A percentile compares a stretch with the other conserved stretches of the same genome.
These are phyloP conservation scores for Alternaria conjuncta DNA, from an alignment of 2,329 filamentous ascomycete species.

Conservation along the genomic window DNA sequence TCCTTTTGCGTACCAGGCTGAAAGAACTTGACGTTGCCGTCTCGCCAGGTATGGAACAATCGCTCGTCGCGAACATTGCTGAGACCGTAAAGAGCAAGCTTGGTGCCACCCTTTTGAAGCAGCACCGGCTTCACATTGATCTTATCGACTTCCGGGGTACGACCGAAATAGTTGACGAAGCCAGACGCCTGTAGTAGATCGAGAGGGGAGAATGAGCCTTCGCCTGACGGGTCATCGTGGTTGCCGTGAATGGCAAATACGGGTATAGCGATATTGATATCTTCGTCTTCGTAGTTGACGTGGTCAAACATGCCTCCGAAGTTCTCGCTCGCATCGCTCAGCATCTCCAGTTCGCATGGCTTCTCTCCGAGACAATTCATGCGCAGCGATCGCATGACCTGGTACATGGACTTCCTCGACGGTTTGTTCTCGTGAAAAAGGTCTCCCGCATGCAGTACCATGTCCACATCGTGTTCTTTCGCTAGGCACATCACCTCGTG, in stretches of 20 bases:
- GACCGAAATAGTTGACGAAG: conserved; percentile 93
- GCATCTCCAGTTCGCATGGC: conserved; percentile 91
- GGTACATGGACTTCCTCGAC: conserved; percentile 92
- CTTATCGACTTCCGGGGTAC: conserved; percentile 89
- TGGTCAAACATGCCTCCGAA: conserved; percentile 88
- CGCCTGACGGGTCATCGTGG: conserved; percentile 96
- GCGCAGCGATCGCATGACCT: conserved; percentile 93
- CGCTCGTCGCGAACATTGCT: conserved; percentile 97
- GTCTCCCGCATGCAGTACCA: conserved; percentile 94
- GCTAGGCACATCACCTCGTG: conserved; percentile 94
- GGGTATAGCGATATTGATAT: conserved; percentile 96
- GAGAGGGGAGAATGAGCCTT: conserved; percentile 88
- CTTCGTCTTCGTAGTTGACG: conserved; percentile 96
- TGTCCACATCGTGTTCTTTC: conserved; percentile 88
- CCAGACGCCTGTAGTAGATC: conserved; percentile 91
- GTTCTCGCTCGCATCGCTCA: conserved; percentile 90
- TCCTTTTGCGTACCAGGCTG: conserved; percentile 77
- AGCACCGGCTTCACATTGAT: conserved; percentile 91
- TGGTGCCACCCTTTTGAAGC: conserved; percentile 90
- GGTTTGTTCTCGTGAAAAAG: conserved; percentile 99
- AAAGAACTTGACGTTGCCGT: conserved; percentile 93
- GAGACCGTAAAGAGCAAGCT: conserved; percentile 89
- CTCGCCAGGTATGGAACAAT: conserved; percentile 89
- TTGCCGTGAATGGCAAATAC: conserved; percentile 99
- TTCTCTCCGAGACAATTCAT: conserved; percentile 95